Evolutionary conservation across 2,329 filamentous ascomycete species (phyloP).

Genomic region (Diplodia mutila): DNA sequence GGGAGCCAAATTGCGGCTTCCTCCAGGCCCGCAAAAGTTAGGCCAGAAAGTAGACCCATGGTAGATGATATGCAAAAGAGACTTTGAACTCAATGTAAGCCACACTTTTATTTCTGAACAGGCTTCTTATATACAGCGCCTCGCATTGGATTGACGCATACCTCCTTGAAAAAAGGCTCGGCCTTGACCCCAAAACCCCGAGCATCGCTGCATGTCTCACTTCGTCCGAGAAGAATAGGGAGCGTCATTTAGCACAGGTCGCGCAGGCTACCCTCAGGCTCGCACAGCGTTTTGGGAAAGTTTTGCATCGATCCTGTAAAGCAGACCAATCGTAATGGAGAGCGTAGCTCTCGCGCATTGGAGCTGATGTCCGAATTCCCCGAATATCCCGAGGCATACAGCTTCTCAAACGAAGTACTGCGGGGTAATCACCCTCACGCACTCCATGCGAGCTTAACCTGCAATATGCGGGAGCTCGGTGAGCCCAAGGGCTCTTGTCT

Average conservation of each 20-base stretch:
- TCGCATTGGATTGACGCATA: background rate
- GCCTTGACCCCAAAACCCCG: background rate
- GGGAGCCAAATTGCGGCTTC: background rate
- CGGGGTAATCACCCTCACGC: background rate
- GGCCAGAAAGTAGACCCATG: background rate
- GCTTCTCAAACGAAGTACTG: background rate
- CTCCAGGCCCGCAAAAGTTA: background rate
- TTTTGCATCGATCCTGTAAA: background rate
- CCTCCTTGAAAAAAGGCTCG: background rate
- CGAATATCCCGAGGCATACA: background rate
- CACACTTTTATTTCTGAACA: background rate
- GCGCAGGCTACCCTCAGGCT: background rate
- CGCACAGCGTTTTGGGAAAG: background rate
- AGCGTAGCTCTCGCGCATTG: background rate
- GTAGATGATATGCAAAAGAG: background rate
- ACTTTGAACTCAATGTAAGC: background rate
- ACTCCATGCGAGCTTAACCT: background rate
- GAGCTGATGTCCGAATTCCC: background rate
- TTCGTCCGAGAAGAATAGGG: background rate
- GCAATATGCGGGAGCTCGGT: background rate
- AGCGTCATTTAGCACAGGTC: background rate
- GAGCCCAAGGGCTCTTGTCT: background rate
- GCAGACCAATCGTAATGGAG: background rate
- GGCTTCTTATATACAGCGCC: background rate
- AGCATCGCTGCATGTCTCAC: background rate